Evolutionary conservation across 345 rosid genomes (phyloP).

Genomic region (Carallia pectinifolia): DNA sequence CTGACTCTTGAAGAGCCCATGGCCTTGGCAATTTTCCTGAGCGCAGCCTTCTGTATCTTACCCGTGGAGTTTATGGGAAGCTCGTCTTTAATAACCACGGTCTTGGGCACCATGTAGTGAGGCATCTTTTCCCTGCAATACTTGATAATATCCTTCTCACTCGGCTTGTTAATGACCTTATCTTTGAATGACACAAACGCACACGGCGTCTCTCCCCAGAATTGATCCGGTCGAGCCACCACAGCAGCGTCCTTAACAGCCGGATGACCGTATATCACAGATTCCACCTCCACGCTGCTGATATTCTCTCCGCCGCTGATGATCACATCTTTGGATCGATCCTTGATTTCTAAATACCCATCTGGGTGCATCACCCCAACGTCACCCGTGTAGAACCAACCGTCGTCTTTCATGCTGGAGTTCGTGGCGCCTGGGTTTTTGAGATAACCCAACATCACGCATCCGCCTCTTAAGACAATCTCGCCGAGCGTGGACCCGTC

Average conservation of each 20-base stretch:
- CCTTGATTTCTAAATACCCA: constrained; percentile 28
- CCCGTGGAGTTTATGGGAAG: constrained; percentile 79
- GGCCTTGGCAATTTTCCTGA: constrained; percentile 50
- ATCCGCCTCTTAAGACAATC: constrained; percentile 21
- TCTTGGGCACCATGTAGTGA: constrained; percentile 76
- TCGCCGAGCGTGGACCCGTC: constrained; percentile 23
- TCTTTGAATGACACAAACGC: constrained; percentile 24
- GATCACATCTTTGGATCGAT: constrained; percentile 29
- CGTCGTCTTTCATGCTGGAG: constrained; percentile 14
- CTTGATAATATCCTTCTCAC: constrained; percentile 45
- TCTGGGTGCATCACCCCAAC: constrained; percentile 26
- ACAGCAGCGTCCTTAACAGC: constrained; percentile 29
- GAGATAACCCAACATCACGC: constrained; percentile 20
- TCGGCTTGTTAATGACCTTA: background rate
- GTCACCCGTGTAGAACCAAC: constrained; percentile 31
- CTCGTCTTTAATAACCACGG: constrained; percentile 51
- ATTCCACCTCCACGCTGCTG: constrained; percentile 28
- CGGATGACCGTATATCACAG: constrained; percentile 12
- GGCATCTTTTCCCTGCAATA: constrained; percentile 63
- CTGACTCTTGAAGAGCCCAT: background rate
- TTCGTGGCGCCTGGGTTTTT: constrained; percentile 16
- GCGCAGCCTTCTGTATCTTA: constrained; percentile 59
- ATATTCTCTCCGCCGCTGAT: constrained; percentile 34
- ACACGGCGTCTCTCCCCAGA: constrained; percentile 31
- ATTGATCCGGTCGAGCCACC: constrained; percentile 25